Evolutionary conservation across 2,329 filamentous ascomycete genomes (phyloP).

Genomic region (Polytolypa hystricis): DNA sequence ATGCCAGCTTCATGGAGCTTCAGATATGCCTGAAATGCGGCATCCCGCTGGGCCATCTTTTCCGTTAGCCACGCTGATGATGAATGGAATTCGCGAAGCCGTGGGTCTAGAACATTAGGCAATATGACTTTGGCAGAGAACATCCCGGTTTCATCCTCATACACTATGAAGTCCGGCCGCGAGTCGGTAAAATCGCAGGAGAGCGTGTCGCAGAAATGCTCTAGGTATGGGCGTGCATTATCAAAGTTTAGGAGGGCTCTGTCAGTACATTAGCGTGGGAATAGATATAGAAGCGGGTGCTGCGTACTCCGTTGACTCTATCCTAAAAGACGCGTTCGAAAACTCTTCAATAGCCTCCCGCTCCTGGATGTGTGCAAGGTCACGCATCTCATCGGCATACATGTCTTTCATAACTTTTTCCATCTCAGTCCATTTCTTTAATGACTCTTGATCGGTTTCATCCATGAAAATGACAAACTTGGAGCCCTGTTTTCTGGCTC

Average conservation of each 20-base stretch:
- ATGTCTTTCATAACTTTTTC: constrained; percentile 62
- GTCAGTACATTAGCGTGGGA: constrained; percentile 7
- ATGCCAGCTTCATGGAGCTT: constrained; percentile 58
- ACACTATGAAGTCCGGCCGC: constrained; percentile 56
- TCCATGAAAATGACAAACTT: constrained; percentile 43
- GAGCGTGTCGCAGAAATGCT: constrained; percentile 66
- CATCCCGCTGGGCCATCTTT: constrained; percentile 64
- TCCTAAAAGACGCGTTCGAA: constrained; percentile 27
- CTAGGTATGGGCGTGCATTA: constrained; percentile 63
- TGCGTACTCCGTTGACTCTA: constrained; percentile 34
- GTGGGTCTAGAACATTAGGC: constrained; percentile 56
- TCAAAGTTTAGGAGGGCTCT: constrained; percentile 61
- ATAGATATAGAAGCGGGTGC: constrained; percentile 14
- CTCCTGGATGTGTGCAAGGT: constrained; percentile 34
- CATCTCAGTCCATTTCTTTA: constrained; percentile 50
- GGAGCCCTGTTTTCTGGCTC: constrained; percentile 48
- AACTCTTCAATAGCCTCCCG: constrained; percentile 40
- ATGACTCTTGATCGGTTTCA: constrained; percentile 21
- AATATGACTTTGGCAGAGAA: constrained; percentile 52
- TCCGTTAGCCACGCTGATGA: constrained; percentile 55
- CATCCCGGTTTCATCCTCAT: constrained; percentile 22
- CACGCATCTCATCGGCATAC: constrained; percentile 55
- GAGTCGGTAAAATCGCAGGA: constrained; percentile 51
- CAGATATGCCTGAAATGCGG: constrained; percentile 68
- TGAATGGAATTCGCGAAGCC: constrained; percentile 46